Conservation (phyloP, 176 grass and related monocot species). For the Triticum turgidum region DNA sequence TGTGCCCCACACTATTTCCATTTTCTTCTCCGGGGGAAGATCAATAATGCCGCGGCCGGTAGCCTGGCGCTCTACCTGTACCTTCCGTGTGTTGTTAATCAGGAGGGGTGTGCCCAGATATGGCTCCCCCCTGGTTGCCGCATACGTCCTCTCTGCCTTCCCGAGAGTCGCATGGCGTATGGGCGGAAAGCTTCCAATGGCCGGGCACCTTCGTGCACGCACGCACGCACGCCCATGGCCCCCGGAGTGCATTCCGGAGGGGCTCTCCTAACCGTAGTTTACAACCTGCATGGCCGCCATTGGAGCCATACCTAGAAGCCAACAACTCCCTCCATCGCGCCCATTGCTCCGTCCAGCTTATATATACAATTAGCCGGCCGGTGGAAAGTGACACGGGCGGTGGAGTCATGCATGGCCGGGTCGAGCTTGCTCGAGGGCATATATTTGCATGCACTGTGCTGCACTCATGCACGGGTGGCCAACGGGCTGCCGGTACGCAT, state of each 20-base stretch:
- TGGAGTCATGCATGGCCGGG: neutral
- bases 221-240: neutral
- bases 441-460: neutral
- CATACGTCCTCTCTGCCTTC: neutral
- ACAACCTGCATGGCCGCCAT: neutral
- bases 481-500: neutral
- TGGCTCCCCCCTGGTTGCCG: neutral
- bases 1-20: no score
- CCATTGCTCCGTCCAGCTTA: constrained; percentile 25
- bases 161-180: neutral
- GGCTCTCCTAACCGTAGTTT: neutral
- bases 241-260: neutral
- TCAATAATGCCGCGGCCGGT: no score
- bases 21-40: no score
- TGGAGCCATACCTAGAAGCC: neutral
- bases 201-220: constrained; percentile 2
- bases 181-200: constrained; percentile 35
- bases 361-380: neutral
- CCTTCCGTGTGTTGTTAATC: neutral
- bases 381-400: constrained; percentile 37
- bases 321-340: neutral
- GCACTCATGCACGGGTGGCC: neutral
- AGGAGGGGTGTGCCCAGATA: neutral
- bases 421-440: no score
- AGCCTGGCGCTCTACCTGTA: neutral